Percentiles rank a stretch among this genome's conserved stretches.
phyloP scores from a whole-genome alignment of 2,329 filamentous ascomycete genomes.

The Fusarium coffeatum region DNA sequence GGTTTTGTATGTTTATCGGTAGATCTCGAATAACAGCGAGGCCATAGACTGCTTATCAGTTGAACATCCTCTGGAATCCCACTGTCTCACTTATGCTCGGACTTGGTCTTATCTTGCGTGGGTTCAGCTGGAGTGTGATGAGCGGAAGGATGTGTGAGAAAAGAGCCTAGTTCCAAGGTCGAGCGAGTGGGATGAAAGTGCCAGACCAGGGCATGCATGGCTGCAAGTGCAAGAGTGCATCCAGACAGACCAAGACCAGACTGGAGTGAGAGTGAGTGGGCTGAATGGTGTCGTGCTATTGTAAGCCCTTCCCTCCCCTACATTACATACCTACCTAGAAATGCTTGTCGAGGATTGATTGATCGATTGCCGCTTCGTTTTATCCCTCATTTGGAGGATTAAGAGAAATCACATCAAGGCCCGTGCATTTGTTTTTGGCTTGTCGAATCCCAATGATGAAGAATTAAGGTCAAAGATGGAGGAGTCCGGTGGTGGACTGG shows the following conservation, averaged over 20 bases:
- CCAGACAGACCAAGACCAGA: background rate
- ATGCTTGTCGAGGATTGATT: background rate
- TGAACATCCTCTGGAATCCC: constrained; percentile 14
- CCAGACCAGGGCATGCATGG: constrained; percentile 28
- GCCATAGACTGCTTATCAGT: constrained; percentile 31
- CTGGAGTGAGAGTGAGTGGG: constrained; percentile 26
- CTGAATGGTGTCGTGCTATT: constrained; percentile 8
- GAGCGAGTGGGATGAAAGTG: constrained; percentile 33
- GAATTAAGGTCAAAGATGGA: constrained; percentile 37
- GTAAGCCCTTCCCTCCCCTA: background rate
- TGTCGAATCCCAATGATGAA: constrained; percentile 8
- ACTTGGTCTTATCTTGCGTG: background rate
- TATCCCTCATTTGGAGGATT: constrained; percentile 30
- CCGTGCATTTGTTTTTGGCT: constrained; percentile 22
- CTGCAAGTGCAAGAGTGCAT: constrained; percentile 23
- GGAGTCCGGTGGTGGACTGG: constrained; percentile 36
- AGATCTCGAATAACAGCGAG: background rate
- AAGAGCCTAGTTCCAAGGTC: constrained; percentile 30
- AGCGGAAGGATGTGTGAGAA: constrained; percentile 19
- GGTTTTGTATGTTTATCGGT: background rate
- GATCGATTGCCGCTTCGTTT: constrained; percentile 11
- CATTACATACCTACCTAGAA: background rate
- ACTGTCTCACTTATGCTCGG: constrained; percentile 5
- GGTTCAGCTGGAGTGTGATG: constrained; percentile 27
- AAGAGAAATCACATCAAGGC: constrained; percentile 19